Percentiles rank a stretch among this genome's conserved stretches.
phyloP scores from a whole-genome alignment of 306 rosid genomes.

The Glycyrrhiza uralensis region DNA sequence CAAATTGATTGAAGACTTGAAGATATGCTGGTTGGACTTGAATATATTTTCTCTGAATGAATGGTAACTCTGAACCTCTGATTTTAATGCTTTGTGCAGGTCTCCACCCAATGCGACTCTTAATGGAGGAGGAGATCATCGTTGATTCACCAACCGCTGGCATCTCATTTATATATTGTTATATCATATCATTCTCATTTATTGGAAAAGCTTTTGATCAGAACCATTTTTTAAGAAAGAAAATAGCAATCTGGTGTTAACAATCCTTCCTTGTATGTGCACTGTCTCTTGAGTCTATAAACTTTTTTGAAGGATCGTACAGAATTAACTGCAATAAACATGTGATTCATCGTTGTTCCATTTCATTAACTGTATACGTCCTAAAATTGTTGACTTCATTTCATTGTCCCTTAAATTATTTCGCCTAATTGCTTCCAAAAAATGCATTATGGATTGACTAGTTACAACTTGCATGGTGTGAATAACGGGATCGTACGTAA shows the following conservation, averaged over 20 bases:
- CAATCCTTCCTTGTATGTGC: conserved; percentile 24
- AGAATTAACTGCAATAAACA: conserved; percentile 35
- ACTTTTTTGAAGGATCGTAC: conserved; percentile 31
- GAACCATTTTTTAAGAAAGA: conserved; percentile 25
- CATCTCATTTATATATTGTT: conserved; percentile 17
- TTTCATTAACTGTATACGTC: conserved; percentile 18
- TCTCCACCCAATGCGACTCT: conserved; percentile 38
- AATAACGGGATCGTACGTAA: no score
- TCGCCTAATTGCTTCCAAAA: neutral
- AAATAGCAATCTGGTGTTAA: conserved; percentile 25
- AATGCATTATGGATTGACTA: neutral
- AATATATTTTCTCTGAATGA: neutral
- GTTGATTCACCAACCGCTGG: conserved; percentile 33
- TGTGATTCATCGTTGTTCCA: conserved; percentile 22
- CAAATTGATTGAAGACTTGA: conserved; percentile 12
- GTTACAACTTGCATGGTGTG: no score
- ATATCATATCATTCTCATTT: conserved; percentile 36
- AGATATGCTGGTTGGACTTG: conserved; percentile 2
- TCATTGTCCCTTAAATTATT: neutral
- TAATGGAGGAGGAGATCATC: conserved; percentile 60
- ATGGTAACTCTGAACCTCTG: neutral
- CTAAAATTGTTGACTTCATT: neutral
- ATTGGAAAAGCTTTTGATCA: conserved; percentile 27
- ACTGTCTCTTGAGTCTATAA: neutral
- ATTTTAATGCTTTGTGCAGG: conserved; percentile 52